A percentile compares a stretch with the other conserved stretches of the same genome.
Conservation (phyloP, 495 filamentous ascomycete genomes). For the Jackrogersella minutella region DNA sequence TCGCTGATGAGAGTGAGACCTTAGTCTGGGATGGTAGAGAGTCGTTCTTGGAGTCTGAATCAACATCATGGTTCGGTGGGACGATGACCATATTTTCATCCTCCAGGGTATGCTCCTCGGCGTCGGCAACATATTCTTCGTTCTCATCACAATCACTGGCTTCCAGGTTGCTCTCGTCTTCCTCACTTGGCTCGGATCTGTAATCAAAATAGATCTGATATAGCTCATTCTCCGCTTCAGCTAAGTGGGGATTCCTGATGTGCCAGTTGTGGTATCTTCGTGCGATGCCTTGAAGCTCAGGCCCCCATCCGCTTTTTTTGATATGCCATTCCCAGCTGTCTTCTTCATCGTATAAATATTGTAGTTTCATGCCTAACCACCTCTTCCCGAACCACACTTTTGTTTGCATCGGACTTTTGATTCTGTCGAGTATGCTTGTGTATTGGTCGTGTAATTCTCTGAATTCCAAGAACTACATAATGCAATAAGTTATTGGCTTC, state of each 20-base stretch:
- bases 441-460: neutral
- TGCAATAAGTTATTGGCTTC: neutral
- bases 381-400: neutral
- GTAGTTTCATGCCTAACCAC: neutral
- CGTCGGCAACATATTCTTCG: neutral
- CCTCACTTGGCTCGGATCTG: too few relatives aligned
- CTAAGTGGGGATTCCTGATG: too few relatives aligned
- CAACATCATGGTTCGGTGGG: neutral
- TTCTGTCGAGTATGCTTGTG: neutral
- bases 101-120: neutral
- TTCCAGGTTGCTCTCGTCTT: neutral
- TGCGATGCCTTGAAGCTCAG: neutral
- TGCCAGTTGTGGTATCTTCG: too few relatives aligned
- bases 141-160: neutral
- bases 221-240: too few relatives aligned
- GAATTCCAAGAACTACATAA: neutral
- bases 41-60: neutral
- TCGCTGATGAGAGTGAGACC: neutral
- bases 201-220: too few relatives aligned
- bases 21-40: neutral
- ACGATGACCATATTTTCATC: neutral
- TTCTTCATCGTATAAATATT: neutral
- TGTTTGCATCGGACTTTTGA: neutral
- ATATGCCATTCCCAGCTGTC: neutral
- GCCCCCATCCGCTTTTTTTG: neutral